A percentile compares a stretch with the other conserved stretches of the same genome.
Conservation (phyloP, 805 yeast species). For the Yamadazyma paraphyllophila region DNA sequence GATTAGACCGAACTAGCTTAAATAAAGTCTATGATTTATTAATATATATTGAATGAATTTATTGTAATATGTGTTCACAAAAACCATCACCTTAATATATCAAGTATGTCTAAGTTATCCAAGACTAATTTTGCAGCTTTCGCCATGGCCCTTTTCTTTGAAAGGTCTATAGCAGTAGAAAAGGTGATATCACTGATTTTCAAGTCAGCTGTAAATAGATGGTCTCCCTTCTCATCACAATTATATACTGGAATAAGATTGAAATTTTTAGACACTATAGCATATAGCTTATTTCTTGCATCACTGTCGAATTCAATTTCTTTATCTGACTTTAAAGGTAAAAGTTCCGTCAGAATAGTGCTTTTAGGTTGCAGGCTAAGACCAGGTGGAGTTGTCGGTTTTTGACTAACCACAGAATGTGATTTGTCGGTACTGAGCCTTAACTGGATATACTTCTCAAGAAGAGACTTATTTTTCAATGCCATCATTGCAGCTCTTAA, state of each 20-base stretch:
- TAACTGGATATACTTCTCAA: conserved; percentile 61
- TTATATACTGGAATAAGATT: conserved; percentile 36
- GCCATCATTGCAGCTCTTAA: conserved; percentile 83
- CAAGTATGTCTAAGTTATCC: conserved; percentile 14
- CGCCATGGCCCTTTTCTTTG: conserved; percentile 41
- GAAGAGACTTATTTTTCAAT: conserved; percentile 50
- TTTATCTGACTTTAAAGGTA: conserved; percentile 26
- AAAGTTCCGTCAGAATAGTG: conserved; percentile 6
- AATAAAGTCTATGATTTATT: too few species aligned
- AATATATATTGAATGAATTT: too few species aligned
- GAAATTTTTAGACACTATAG: conserved; percentile 32
- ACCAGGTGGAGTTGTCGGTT: conserved; percentile 1
- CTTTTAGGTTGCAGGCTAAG: neutral
- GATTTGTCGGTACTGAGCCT: conserved; percentile 35
- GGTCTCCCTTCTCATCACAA: conserved; percentile 22
- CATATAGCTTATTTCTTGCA: conserved; percentile 41
- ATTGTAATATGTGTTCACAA: too few species aligned
- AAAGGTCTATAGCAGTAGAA: conserved; percentile 32
- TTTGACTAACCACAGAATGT: conserved; percentile 10
- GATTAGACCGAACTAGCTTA: too few species aligned
- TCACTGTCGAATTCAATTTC: conserved; percentile 26
- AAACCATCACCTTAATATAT: neutral
- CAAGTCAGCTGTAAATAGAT: conserved; percentile 27
- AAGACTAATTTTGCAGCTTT: conserved; percentile 40
- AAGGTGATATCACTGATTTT: conserved; percentile 27